Percentiles rank a stretch among this genome's conserved stretches.
Evolutionary conservation across 805 yeast species (phyloP).

Genomic region (Saccharomyces kudriavzevii): DNA sequence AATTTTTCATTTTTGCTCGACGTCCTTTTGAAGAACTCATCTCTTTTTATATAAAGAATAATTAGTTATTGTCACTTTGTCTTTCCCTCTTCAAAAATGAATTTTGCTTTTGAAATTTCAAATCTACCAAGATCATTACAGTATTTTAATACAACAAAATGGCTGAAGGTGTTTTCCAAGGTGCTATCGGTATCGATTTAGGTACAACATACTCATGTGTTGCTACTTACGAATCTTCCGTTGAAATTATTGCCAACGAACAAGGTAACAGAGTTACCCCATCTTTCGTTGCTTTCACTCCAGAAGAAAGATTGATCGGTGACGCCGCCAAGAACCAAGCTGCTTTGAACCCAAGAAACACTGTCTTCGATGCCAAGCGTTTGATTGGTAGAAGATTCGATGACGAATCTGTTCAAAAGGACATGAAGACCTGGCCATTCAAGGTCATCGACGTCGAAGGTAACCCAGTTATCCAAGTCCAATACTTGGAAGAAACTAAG

Average conservation of each 20-base stretch:
- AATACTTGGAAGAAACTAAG: conserved; percentile 60
- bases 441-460: conserved; percentile 56
- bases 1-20: conserved; percentile 1
- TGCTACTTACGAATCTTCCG: conserved; percentile 68
- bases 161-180: conserved; percentile 98
- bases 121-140: neutral
- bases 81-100: neutral
- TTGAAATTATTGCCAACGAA: conserved; percentile 71
- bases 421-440: conserved; percentile 86
- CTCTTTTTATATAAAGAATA: neutral
- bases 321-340: conserved; percentile 79
- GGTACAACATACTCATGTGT: conserved; percentile 60
- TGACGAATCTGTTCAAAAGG: conserved; percentile 72
- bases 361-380: conserved; percentile 77
- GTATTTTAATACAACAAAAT: conserved; percentile 29
- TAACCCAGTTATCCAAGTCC: conserved; percentile 62
- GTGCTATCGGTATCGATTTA: conserved; percentile 97
- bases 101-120: neutral
- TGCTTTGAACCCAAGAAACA: conserved; percentile 68
- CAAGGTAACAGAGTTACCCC: conserved; percentile 81
- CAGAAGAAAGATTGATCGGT: conserved; percentile 69
- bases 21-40: neutral
- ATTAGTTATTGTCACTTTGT: neutral
- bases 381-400: conserved; percentile 73
- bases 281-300: conserved; percentile 70